Percentiles rank a stretch among this genome's conserved stretches.
Conservation (phyloP, 306 rosid genomes). For the Fragaria ananassa region DNA sequence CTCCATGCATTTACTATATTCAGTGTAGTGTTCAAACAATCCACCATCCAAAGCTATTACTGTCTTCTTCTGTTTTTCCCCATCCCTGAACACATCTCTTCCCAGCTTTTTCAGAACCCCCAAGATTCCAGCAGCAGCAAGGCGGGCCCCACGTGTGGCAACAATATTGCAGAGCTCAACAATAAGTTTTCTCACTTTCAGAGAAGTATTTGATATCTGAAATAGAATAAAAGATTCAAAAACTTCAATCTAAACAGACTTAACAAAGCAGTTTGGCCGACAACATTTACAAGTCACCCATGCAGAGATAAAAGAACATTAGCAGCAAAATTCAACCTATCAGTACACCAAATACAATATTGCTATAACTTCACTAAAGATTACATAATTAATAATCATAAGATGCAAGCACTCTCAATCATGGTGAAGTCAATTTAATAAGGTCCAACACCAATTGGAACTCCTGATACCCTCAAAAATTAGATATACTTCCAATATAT, state of each 20-base stretch:
- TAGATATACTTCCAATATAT: conserved; percentile 54
- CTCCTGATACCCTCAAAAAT: neutral
- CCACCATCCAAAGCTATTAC: conserved; percentile 92
- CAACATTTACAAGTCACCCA: conserved; percentile 11
- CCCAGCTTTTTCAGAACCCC: conserved; percentile 82
- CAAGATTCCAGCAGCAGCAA: conserved; percentile 79
- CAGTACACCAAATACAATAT: neutral
- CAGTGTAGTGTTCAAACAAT: conserved; percentile 73
- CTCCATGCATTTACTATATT: conserved; percentile 72
- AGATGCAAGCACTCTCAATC: neutral
- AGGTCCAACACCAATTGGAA: neutral
- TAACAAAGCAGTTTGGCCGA: conserved; percentile 9
- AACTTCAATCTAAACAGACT: neutral
- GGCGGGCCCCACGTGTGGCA: conserved; percentile 85
- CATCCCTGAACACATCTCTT: conserved; percentile 41
- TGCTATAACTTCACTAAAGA: neutral
- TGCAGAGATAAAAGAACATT: neutral
- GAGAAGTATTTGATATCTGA: conserved; percentile 66
- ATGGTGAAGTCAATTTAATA: neutral
- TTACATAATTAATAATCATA: neutral
- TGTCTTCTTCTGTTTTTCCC: conserved; percentile 37
- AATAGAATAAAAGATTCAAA: conserved; percentile 1
- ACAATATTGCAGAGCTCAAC: conserved; percentile 70
- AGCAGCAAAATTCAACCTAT: neutral
- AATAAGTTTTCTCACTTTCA: conserved; percentile 51